phyloP scores from a whole-genome alignment of 2,329 filamentous ascomycete species.

The Periconia macrospinosa region DNA sequence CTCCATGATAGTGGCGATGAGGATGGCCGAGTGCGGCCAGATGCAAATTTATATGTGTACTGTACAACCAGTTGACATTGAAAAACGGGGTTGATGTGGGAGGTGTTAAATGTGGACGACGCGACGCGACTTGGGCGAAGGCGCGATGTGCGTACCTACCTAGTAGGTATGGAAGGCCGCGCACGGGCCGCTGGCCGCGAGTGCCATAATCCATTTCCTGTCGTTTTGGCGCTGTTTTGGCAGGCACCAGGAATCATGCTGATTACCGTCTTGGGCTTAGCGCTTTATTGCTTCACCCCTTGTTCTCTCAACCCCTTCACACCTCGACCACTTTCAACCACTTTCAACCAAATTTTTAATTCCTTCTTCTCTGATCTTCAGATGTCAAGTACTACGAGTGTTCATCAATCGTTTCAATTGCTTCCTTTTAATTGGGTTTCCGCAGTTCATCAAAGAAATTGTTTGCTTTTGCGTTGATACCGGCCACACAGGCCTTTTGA shows the following conservation, averaged over 20 bases:
- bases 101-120: constrained; percentile 8
- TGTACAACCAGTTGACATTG: constrained; percentile 1
- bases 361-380: too few relatives aligned
- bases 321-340: not conserved
- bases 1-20: constrained; percentile 26
- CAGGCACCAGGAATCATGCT: constrained; percentile 1
- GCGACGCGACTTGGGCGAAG: constrained; percentile 26
- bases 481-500: not conserved
- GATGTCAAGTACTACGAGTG: too few relatives aligned
- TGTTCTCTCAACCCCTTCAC: not conserved
- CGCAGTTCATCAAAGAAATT: too few relatives aligned
- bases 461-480: too few relatives aligned
- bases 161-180: constrained; percentile 7
- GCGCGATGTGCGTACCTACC: constrained; percentile 25
- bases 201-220: not conserved
- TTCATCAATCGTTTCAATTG: too few relatives aligned
- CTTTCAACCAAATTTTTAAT: too few relatives aligned
- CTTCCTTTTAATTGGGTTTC: too few relatives aligned
- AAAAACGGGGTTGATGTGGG: not conserved
- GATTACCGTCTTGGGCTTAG: constrained; percentile 20
- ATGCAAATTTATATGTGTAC: not conserved
- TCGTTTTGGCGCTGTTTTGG: constrained; percentile 15
- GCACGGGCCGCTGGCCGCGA: constrained; percentile 7
- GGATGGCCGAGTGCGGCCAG: not conserved
- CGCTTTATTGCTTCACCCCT: constrained; percentile 2